These are phyloP conservation scores for Camillea tinctor DNA, from an alignment of 2,329 filamentous ascomycete genomes.

Conservation along the genomic window DNA sequence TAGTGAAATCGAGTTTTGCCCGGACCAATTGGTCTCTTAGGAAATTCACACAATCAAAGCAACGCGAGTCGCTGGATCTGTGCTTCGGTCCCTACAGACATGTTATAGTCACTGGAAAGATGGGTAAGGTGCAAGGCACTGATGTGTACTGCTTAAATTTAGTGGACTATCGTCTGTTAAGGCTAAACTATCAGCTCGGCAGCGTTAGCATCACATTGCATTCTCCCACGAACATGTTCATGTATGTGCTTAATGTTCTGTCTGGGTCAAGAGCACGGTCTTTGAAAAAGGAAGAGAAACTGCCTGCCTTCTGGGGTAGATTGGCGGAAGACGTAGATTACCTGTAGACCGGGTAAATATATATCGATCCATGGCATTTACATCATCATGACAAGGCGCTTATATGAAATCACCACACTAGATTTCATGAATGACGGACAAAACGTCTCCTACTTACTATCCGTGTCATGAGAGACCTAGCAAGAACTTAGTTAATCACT, in stretches of 20 bases:
- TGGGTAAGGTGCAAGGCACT: background rate
- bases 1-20: background rate
- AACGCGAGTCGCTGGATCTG: background rate
- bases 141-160: background rate
- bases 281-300: too few relatives aligned
- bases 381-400: background rate
- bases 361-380: background rate
- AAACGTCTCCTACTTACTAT: too few relatives aligned
- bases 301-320: too few relatives aligned
- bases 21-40: background rate
- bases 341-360: background rate
- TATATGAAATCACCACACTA: background rate
- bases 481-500: too few relatives aligned
- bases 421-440: background rate
- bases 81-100: background rate
- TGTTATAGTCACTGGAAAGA: background rate
- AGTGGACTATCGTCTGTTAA: too few relatives aligned
- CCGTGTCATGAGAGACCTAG: too few relatives aligned
- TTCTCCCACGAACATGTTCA: background rate
- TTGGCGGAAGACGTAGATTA: too few relatives aligned
- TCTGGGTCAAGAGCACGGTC: background rate
- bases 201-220: background rate
- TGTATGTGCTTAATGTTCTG: background rate
- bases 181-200: too few relatives aligned
- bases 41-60: too few relatives aligned